These are phyloP conservation scores for Plasmopara halstedii DNA, from an alignment of 352 stramenopile genomes.

Conservation along the genomic window DNA sequence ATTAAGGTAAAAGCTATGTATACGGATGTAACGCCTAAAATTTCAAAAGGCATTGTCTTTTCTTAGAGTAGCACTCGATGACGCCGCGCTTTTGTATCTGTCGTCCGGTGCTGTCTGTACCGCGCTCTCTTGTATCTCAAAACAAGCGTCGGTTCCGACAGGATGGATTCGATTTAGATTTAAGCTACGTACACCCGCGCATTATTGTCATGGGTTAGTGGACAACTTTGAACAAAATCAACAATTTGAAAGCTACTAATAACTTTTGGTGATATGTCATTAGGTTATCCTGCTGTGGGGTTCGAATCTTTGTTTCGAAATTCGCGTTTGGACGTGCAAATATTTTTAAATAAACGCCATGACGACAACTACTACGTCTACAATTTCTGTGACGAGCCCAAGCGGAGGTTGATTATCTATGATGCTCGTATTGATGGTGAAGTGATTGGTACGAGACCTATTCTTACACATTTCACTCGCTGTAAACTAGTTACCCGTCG, in stretches of 20 bases:
- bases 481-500: constrained; percentile 34
- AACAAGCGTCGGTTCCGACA: constrained; percentile 64
- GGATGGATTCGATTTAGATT: constrained; percentile 58
- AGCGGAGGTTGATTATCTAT: constrained; percentile 27
- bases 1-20: too few relatives aligned
- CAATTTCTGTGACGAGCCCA: constrained; percentile 63
- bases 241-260: not conserved
- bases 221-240: not conserved
- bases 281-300: constrained; percentile 51
- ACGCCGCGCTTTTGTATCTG: constrained; percentile 15
- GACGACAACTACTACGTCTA: constrained; percentile 58
- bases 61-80: constrained; percentile 9
- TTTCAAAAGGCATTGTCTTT: too few relatives aligned
- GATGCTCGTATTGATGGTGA: not conserved
- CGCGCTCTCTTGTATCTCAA: constrained; percentile 64
- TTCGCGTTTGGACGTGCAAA: constrained; percentile 43
- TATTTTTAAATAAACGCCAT: constrained; percentile 46
- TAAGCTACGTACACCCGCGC: constrained; percentile 65
- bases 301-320: constrained; percentile 59
- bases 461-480: not conserved
- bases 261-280: constrained; percentile 8
- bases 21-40: too few relatives aligned
- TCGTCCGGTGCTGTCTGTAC: constrained; percentile 34
- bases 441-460: not conserved
- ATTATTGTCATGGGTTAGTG: constrained; percentile 69